These are phyloP conservation scores for Lanmaoa rubissima DNA, from an alignment of 768 basidiomycete species.

Conservation along the genomic window DNA sequence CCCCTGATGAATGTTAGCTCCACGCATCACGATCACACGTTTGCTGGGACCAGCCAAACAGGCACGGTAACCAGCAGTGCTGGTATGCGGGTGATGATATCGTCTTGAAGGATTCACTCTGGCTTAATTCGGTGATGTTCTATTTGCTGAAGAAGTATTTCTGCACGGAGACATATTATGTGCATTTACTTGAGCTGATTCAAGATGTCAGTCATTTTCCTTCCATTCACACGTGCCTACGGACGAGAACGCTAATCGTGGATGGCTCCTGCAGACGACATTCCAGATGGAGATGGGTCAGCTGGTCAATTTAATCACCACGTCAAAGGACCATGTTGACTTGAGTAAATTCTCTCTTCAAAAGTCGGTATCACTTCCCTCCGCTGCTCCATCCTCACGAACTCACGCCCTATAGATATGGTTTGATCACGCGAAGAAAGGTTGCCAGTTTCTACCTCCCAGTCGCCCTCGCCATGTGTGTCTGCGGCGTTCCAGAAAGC, in stretches of 20 bases:
- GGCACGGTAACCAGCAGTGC: background rate
- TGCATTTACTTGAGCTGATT: slow-evolving; percentile 1
- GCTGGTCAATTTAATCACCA: background rate
- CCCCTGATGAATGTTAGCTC: background rate
- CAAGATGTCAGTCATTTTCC: background rate
- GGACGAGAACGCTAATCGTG: background rate
- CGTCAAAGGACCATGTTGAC: background rate
- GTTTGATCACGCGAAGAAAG: background rate
- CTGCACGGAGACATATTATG: background rate
- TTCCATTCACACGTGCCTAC: too few species aligned
- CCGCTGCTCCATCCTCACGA: background rate
- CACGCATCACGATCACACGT: background rate
- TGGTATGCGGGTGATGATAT: background rate
- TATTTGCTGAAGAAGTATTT: background rate
- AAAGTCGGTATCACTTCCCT: background rate
- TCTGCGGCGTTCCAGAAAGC: slow-evolving; percentile 3
- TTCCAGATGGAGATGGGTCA: slow-evolving; percentile 4
- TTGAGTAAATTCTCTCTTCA: slow-evolving; percentile 1
- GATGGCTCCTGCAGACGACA: background rate
- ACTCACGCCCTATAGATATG: background rate
- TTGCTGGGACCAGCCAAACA: background rate
- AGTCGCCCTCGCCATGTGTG: background rate
- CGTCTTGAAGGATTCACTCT: background rate
- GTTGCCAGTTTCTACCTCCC: slow-evolving; percentile 4
- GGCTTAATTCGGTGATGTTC: background rate